Evolutionary conservation across 371 early-diverging fungal species (phyloP).

Genomic region (Rhizopus sp.): DNA sequence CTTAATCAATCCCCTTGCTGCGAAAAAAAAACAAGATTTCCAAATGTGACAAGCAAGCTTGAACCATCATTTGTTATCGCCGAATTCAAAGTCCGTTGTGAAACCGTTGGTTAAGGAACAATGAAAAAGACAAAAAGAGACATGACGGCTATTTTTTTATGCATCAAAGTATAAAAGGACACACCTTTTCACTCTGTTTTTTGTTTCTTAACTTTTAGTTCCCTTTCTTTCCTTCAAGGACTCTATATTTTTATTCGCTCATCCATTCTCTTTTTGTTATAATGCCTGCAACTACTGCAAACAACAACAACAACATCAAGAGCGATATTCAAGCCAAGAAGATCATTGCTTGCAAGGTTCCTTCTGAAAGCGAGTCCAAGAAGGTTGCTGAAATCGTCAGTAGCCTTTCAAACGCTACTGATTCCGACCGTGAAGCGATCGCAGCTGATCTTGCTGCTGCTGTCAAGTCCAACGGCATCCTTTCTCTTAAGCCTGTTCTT

Average conservation of each 20-base stretch:
- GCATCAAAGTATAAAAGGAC: too few species aligned
- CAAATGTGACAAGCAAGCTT: too few species aligned
- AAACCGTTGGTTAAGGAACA: too few species aligned
- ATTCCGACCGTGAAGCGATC: constrained; percentile 56
- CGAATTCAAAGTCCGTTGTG: too few species aligned
- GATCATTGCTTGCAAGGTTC: constrained; percentile 34
- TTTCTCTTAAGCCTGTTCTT: constrained; percentile 60
- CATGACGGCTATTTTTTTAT: too few species aligned
- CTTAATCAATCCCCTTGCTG: too few species aligned
- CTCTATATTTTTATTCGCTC: constrained; percentile 2
- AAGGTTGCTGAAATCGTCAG: constrained; percentile 42
- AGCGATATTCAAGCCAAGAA: constrained; percentile 45
- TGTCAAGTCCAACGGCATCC: constrained; percentile 55
- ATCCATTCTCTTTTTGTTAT: constrained; percentile 8
- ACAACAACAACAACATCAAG: constrained; percentile 22
- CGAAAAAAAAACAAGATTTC: too few species aligned
- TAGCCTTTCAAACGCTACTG: constrained; percentile 57
- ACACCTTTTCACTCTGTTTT: too few species aligned
- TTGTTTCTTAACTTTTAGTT: not conserved
- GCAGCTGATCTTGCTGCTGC: constrained; percentile 56
- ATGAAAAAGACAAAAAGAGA: too few species aligned
- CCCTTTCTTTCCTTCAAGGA: not conserved
- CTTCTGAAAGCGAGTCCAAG: constrained; percentile 38
- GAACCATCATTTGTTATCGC: too few species aligned
- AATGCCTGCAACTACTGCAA: constrained; percentile 21